Conservation (phyloP, 2,329 filamentous ascomycete genomes). For the Cordyceps cateniannulata region DNA sequence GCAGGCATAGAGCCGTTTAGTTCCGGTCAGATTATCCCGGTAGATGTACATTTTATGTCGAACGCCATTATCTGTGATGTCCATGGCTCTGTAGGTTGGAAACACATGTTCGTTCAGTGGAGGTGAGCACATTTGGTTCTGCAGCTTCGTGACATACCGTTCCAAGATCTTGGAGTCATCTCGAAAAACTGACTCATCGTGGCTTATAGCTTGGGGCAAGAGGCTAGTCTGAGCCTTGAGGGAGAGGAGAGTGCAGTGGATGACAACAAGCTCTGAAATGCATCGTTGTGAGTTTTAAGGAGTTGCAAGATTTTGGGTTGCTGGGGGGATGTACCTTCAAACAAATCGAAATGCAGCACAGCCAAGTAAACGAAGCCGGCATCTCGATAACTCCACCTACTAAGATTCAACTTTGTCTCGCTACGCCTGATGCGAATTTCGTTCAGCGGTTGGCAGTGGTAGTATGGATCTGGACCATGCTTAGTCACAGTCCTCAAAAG, state of each 20-base stretch:
- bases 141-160: neutral
- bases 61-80: conserved; percentile 7
- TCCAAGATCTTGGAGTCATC: conserved; percentile 2
- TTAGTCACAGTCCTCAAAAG: conserved; percentile 38
- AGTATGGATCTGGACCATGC: conserved; percentile 28
- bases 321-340: neutral
- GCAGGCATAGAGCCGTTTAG: conserved; percentile 7
- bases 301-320: neutral
- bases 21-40: conserved; percentile 3
- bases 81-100: neutral
- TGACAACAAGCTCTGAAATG: conserved; percentile 5
- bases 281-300: neutral
- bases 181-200: neutral
- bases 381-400: neutral
- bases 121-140: neutral
- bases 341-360: conserved; percentile 2
- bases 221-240: conserved; percentile 7
- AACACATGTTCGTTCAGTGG: neutral
- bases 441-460: conserved; percentile 42
- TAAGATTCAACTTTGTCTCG: conserved; percentile 3
- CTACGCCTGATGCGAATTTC: conserved; percentile 2
- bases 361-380: neutral
- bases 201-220: neutral
- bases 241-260: conserved; percentile 8
- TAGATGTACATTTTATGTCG: conserved; percentile 12